Percentiles rank a stretch among this genome's conserved stretches.
Conservation (phyloP, 495 filamentous ascomycete species). For the Tuber borchii region DNA sequence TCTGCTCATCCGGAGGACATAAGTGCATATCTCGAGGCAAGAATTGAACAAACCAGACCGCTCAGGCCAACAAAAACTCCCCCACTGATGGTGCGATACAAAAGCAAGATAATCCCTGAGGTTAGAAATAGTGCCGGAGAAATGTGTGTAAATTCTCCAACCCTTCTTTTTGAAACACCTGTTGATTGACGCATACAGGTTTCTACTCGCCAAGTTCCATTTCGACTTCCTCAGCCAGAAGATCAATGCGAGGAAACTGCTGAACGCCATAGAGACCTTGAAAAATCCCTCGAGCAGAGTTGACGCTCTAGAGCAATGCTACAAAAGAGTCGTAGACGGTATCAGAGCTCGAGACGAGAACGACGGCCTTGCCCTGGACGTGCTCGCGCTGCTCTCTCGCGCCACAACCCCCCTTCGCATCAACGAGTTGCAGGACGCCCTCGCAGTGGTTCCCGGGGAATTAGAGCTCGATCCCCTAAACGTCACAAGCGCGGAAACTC, state of each 20-base stretch:
- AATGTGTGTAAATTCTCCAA: conserved; percentile 21
- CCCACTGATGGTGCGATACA: conserved; percentile 2
- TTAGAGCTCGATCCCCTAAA: conserved; percentile 19
- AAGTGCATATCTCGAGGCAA: conserved; percentile 12
- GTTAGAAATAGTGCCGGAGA: conserved; percentile 13
- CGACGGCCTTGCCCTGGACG: conserved; percentile 8
- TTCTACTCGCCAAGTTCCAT: conserved; percentile 24
- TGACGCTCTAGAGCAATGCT: conserved; percentile 13
- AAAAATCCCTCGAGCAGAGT: conserved; percentile 11
- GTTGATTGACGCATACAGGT: conserved; percentile 12
- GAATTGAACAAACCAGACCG: conserved; percentile 10
- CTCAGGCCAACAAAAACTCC: neutral
- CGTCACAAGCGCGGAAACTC: conserved; percentile 5
- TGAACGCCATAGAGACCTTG: conserved; percentile 13
- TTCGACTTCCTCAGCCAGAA: conserved; percentile 23
- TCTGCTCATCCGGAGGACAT: conserved; percentile 21
- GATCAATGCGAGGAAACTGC: conserved; percentile 12
- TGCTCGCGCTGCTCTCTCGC: conserved; percentile 16
- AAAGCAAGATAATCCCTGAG: conserved; percentile 20
- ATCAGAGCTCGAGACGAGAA: conserved; percentile 8
- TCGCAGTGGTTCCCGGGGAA: conserved; percentile 13
- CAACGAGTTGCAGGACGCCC: conserved; percentile 23
- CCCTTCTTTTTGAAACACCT: neutral
- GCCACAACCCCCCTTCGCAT: conserved; percentile 17
- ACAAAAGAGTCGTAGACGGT: conserved; percentile 13